Evolutionary conservation across 2,329 filamentous ascomycete species (phyloP).

Genomic region (Epichloe elymi): DNA sequence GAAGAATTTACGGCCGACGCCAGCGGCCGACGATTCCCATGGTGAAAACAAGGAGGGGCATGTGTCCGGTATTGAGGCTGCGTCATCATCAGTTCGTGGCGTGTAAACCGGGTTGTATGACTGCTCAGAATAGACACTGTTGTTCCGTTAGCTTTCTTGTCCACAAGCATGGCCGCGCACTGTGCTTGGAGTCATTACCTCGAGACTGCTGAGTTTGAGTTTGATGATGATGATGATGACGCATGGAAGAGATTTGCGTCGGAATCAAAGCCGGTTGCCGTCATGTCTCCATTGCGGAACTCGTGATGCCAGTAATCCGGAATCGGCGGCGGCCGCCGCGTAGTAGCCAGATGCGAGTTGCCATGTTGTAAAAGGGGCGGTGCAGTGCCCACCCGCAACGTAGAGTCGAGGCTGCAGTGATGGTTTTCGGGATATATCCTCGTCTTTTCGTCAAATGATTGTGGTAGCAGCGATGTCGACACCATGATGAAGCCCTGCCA

Average conservation of each 20-base stretch:
- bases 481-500: constrained; percentile 5
- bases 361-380: background rate
- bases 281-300: background rate
- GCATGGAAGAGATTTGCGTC: background rate
- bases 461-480: constrained; percentile 3
- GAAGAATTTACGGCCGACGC: background rate
- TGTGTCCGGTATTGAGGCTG: background rate
- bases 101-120: background rate
- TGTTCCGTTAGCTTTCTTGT: background rate
- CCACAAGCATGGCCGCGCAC: background rate
- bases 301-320: constrained; percentile 4
- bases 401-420: background rate
- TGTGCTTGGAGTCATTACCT: background rate
- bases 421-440: background rate
- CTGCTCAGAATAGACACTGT: background rate
- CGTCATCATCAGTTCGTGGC: background rate
- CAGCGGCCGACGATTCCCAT: background rate
- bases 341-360: background rate
- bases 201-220: background rate
- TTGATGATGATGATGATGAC: background rate
- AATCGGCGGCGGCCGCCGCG: background rate
- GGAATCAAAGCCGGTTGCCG: background rate
- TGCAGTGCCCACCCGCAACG: background rate
- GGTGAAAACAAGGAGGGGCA: background rate
- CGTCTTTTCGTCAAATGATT: background rate